Evolutionary conservation across 306 rosid species (phyloP).

Genomic region (Dryas alaskensis): DNA sequence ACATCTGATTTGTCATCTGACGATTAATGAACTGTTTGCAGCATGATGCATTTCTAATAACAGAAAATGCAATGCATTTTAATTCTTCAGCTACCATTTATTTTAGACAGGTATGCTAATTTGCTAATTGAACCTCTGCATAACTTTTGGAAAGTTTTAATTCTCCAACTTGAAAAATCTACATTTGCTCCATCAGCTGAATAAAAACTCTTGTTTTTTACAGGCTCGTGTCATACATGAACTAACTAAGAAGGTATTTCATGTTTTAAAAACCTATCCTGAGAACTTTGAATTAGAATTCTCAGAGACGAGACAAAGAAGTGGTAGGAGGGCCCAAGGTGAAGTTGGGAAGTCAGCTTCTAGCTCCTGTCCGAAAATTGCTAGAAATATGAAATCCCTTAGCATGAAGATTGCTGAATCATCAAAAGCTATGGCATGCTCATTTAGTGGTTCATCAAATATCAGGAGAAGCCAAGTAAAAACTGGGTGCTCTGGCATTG

Average conservation of each 20-base stretch:
- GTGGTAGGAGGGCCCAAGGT: constrained; percentile 32
- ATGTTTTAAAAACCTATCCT: constrained; percentile 42
- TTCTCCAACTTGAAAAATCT: constrained; percentile 1
- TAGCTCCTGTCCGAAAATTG: constrained; percentile 15
- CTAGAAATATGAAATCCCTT: constrained; percentile 28
- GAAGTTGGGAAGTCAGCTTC: constrained; percentile 32
- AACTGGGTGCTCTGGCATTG: constrained; percentile 16
- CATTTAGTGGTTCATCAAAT: constrained; percentile 29
- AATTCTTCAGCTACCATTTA: constrained; percentile 59
- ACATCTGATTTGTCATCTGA: constrained; percentile 24
- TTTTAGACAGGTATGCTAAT: constrained; percentile 59
- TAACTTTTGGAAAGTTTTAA: not conserved
- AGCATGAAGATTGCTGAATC: constrained; percentile 20
- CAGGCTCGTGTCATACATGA: constrained; percentile 65
- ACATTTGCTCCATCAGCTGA: constrained; percentile 6
- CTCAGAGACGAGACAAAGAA: constrained; percentile 41
- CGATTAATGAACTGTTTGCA: constrained; percentile 36
- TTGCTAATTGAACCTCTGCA: constrained; percentile 6
- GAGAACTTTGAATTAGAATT: constrained; percentile 51
- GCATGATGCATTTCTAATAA: constrained; percentile 57
- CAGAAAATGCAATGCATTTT: constrained; percentile 69
- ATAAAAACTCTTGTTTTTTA: constrained; percentile 13
- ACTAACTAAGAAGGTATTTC: constrained; percentile 48
- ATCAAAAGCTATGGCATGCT: constrained; percentile 24
- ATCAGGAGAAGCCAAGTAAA: constrained; percentile 28